A percentile compares a stretch with the other conserved stretches of the same genome.
Evolutionary conservation across 1,139 yeast genomes (phyloP).

Genomic region (Meyerozyma sp.): DNA sequence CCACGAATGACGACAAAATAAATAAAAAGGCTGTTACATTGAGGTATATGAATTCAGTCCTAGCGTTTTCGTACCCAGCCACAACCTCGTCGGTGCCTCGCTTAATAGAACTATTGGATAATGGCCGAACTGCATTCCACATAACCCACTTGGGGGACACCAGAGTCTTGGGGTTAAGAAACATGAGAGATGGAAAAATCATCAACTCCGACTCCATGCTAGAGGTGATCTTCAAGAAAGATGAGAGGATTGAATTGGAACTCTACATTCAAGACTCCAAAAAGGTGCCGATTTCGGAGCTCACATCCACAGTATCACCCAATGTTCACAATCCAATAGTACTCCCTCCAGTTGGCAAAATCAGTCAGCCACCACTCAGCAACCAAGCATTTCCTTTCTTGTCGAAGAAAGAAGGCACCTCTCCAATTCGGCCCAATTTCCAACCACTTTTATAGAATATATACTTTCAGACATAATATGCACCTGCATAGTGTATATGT

Average conservation of each 20-base stretch:
- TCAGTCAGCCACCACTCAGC: constrained; percentile 1
- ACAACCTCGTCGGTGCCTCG: constrained; percentile 65
- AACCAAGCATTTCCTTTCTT: constrained; percentile 14
- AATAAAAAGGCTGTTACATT: constrained; percentile 22
- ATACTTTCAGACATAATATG: neutral
- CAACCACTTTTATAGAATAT: constrained; percentile 27
- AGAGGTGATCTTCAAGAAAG: constrained; percentile 28
- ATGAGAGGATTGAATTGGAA: constrained; percentile 29
- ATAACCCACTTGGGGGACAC: constrained; percentile 5
- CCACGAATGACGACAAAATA: neutral
- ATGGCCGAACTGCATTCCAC: constrained; percentile 61
- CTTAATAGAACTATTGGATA: constrained; percentile 58
- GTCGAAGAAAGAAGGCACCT: constrained; percentile 19
- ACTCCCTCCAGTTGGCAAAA: constrained; percentile 23
- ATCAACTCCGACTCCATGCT: constrained; percentile 30
- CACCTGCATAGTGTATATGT: neutral
- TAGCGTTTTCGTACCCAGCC: constrained; percentile 60
- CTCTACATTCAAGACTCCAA: constrained; percentile 27
- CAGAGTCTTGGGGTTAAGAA: constrained; percentile 9
- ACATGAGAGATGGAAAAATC: constrained; percentile 15
- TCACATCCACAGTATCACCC: constrained; percentile 27
- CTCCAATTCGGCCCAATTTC: constrained; percentile 27
- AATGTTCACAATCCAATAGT: constrained; percentile 17
- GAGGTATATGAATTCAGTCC: constrained; percentile 35
- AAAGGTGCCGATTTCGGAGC: constrained; percentile 31